Percentiles rank a stretch among this genome's conserved stretches.
Evolutionary conservation across 164 flowering plant species (phyloP).

Genomic region (Vitis cinerea): DNA sequence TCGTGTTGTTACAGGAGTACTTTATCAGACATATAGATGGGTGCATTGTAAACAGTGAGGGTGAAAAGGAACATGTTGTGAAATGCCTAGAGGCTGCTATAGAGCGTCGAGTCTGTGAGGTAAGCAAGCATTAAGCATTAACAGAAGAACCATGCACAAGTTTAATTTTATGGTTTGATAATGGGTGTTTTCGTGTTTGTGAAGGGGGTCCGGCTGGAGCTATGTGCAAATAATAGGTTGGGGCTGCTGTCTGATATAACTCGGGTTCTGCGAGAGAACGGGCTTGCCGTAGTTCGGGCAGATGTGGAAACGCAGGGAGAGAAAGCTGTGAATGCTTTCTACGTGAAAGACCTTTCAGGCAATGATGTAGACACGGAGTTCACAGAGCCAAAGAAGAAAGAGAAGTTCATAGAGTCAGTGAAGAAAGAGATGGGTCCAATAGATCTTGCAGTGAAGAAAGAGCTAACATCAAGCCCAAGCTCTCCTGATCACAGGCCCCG

Average conservation of each 20-base stretch:
- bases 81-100: constrained; percentile 83
- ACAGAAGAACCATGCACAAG: too few relatives aligned
- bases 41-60: constrained; percentile 37
- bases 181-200: background rate
- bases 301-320: constrained; percentile 67
- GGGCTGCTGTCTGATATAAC: constrained; percentile 76
- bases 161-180: background rate
- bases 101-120: constrained; percentile 75
- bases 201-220: constrained; percentile 63
- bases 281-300: constrained; percentile 64
- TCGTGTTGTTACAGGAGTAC: constrained; percentile 52
- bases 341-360: constrained; percentile 60
- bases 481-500: constrained; percentile 25
- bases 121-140: constrained; percentile 10
- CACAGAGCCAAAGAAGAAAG: constrained; percentile 56
- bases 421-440: constrained; percentile 61
- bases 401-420: constrained; percentile 53
- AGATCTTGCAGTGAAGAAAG: constrained; percentile 34
- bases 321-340: constrained; percentile 54
- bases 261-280: constrained; percentile 63
- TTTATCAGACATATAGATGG: constrained; percentile 67
- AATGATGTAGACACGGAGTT: constrained; percentile 54
- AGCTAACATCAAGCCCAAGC: constrained; percentile 10
- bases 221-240: constrained; percentile 51
- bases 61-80: constrained; percentile 49